A percentile compares a stretch with the other conserved stretches of the same genome.
phyloP scores from a whole-genome alignment of 768 basidiomycete species.

The Amanita subjunquillea region DNA sequence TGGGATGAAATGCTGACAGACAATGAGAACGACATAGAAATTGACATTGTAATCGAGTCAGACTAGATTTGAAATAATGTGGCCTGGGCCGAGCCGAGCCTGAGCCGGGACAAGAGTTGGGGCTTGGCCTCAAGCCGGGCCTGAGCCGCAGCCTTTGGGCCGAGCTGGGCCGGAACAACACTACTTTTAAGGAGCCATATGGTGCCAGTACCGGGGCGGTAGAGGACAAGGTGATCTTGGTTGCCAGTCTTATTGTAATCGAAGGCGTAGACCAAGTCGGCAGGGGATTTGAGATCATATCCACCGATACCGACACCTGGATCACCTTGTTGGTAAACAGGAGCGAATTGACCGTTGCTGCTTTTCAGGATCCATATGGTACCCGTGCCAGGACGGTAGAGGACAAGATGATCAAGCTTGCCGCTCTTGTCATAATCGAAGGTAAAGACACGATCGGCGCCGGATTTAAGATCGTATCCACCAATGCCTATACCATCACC shows the following conservation, averaged over 20 bases:
- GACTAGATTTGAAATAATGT: too few relatives aligned
- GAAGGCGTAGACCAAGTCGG: conserved; percentile 7
- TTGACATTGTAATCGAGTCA: too few relatives aligned
- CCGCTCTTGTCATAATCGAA: conserved; percentile 8
- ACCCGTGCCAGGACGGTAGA: conserved; percentile 7
- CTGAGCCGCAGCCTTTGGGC: too few relatives aligned
- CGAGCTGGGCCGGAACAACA: too few relatives aligned
- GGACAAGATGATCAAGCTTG: conserved; percentile 8
- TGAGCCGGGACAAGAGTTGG: too few relatives aligned
- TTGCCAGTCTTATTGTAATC: conserved; percentile 8
- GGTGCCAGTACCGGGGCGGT: conserved; percentile 8
- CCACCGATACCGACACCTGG: conserved; percentile 6
- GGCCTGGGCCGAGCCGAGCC: too few relatives aligned
- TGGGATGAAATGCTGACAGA: too few relatives aligned
- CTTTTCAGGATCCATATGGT: conserved; percentile 8
- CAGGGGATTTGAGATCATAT: conserved; percentile 8
- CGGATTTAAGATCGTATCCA: conserved; percentile 5
- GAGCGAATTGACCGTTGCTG: conserved; percentile 5
- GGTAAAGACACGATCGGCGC: conserved; percentile 7
- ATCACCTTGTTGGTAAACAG: background rate
- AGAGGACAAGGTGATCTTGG: conserved; percentile 9
- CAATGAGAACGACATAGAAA: too few relatives aligned
- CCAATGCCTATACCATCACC: background rate
- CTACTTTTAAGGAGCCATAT: conserved; percentile 1
- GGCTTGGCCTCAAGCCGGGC: too few relatives aligned